Evolutionary conservation across 2,329 filamentous ascomycete species (phyloP), one percentile per base, ranked within the genome.

Genomic region (Beauveria asiatica): DNA sequence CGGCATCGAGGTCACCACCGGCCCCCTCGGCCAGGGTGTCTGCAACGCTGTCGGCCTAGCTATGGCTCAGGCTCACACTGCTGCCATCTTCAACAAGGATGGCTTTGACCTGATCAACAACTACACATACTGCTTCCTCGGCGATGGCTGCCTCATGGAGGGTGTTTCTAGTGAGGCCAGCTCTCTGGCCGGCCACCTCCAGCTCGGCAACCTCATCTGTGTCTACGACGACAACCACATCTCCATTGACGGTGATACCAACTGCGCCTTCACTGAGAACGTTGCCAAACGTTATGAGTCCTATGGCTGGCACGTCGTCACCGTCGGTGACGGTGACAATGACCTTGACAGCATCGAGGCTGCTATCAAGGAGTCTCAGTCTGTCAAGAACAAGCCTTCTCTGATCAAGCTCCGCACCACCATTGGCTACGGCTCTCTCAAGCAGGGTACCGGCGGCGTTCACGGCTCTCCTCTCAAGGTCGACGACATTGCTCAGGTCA

Each of bases 211-310:
- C 84, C 83, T 99, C 72, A 97, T 97, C 78, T 86, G 85, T 77
- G 84, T 99, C 78, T 99, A 93, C 78, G 94, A 99, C 74, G 94
- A 99, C 83, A 99, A 99, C 85, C 89, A 96, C 77, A 97, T 99
- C 73, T 96, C 83, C 70, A 87, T 86, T 73, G 94, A 99, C 73
- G 94, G 94, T 77, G 89, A 96, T 82, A 97, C 89, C 79, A 94
- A 94, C 80, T 87, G 85, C 72, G 88, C 94, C 67, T 97, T 99
- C 83, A 99, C 94, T 63, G 94, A 99, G 81, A 92, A 99, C 69
- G 93, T 97, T 63, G 76, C 83, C 70, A 94, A 95, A 85, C 87
- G 93, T 72, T 97, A 97, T 76, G 91, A 97, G 81, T 76, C 94
- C 63, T 99, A 97, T 77, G 94, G 92, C 80, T 99, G 94, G 94